These are phyloP conservation scores for Jaltomata sinuosa DNA, from an alignment of 257 asterid species.

Conservation along the genomic window DNA sequence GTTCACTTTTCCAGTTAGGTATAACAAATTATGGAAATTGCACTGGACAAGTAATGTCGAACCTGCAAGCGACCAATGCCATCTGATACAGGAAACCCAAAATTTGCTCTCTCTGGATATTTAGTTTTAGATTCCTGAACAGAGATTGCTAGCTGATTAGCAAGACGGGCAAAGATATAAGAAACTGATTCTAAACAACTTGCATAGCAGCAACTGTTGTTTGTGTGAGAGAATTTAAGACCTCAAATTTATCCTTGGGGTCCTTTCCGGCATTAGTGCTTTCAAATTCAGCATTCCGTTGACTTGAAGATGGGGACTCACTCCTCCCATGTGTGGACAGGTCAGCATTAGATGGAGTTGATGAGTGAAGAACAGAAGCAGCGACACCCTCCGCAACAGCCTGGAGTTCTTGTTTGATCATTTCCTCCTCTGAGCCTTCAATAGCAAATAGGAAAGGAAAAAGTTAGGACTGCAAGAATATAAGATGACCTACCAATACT, in stretches of 20 bases:
- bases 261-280: conserved; percentile 36
- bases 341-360: conserved; percentile 43
- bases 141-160: background rate
- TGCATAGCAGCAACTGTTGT: background rate
- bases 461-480: conserved; percentile 8
- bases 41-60: conserved; percentile 3
- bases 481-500: background rate
- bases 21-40: background rate
- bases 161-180: background rate
- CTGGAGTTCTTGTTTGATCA: conserved; percentile 83
- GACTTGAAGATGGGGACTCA: conserved; percentile 35
- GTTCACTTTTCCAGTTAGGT: background rate
- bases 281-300: conserved; percentile 31
- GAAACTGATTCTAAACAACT: background rate
- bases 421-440: conserved; percentile 72
- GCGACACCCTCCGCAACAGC: conserved; percentile 96
- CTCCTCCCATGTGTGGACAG: conserved; percentile 23
- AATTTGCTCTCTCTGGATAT: conserved; percentile 47
- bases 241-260: conserved; percentile 53
- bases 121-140: conserved; percentile 56
- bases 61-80: conserved; percentile 89
- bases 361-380: conserved; percentile 75
- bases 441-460: background rate
- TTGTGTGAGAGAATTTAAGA: conserved; percentile 13
- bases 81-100: conserved; percentile 68